A percentile compares a stretch with the other conserved stretches of the same genome.
Evolutionary conservation across 1,284 basidiomycete species (phyloP).

Genomic region (Baeospora myosura): DNA sequence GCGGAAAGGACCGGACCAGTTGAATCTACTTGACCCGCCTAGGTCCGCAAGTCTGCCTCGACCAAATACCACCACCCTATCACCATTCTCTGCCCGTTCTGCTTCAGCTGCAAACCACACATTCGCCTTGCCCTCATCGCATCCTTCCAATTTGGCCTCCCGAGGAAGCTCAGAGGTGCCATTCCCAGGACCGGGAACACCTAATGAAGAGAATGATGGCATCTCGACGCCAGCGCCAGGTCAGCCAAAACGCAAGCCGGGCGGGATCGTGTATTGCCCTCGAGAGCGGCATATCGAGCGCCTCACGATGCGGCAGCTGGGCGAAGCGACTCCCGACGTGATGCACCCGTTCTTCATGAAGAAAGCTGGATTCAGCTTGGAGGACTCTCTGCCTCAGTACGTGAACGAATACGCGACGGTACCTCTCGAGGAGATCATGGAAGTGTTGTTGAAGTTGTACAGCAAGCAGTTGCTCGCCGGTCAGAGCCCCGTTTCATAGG

Average conservation of each 20-base stretch:
- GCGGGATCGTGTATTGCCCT: constrained; percentile 42
- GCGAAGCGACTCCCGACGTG: constrained; percentile 81
- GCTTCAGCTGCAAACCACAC: constrained; percentile 3
- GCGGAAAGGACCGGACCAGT: constrained; percentile 22
- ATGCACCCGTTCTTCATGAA: constrained; percentile 85
- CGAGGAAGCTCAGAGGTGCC: too few species aligned
- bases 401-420: constrained; percentile 82
- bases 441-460: constrained; percentile 72
- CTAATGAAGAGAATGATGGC: constrained; percentile 11
- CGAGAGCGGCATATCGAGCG: constrained; percentile 59
- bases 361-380: constrained; percentile 73
- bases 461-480: constrained; percentile 60
- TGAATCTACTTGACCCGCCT: constrained; percentile 17
- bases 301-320: constrained; percentile 74
- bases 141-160: too few species aligned
- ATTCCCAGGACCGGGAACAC: constrained; percentile 1
- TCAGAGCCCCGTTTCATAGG: constrained; percentile 14
- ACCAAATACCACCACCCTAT: neutral
- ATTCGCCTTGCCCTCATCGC: neutral
- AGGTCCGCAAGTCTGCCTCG: constrained; percentile 15
- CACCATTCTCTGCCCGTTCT: constrained; percentile 1
- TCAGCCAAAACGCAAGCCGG: constrained; percentile 14
- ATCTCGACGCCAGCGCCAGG: constrained; percentile 3
- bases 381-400: constrained; percentile 76
- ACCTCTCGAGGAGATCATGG: constrained; percentile 82